Base-by-base conservation (phyloP, 2,329 filamentous ascomycete genomes). In the Microcyclosporella mali region DNA sequence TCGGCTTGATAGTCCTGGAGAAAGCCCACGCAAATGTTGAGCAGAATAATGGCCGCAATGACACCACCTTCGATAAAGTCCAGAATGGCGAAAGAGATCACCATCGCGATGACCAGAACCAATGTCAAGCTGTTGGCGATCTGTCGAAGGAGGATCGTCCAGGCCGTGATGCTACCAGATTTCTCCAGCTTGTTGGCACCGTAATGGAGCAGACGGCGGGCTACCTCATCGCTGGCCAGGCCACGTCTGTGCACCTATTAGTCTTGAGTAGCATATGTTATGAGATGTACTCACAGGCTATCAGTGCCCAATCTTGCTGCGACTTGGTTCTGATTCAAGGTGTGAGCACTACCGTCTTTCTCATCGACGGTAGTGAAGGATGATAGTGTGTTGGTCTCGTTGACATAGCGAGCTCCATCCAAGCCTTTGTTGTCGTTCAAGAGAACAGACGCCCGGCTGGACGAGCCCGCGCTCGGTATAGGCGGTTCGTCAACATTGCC, bases 21-120 rank as follows among this genome's bases (percentile, higher is more conserved):
- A 60, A 80, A 79, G 8, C 76, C 78, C 14, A 81, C 73, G 17
- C 73, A 63, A 44, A 81, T 71, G 56, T 81, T 81, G 44, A 81
- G 66, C 27, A 69, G 43, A 50, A 81, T 78, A 53, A 81, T 75
- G 37, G 70, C 74, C 12, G 70, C 67, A 40, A 81, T 71, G 40
- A 81, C 77, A 50, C 73, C 75, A 41, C 75, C 77, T 61, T 81
- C 76, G 45, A 81, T 79, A 64, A 70, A 81, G 9, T 77, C 78
- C 46, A 69, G 61, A 44, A 79, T 79, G 31, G 70, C 75, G 48
- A 77, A 78, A 37, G 71, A 77, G 40, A 77, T 72, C 33, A 65
- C 69, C 74, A 79, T 80, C 43, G 72, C 77, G 41, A 75, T 66
- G 40, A 78, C 74, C 38, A 81, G 66, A 41, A 66, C 63, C 43